Percentiles rank a stretch among this genome's conserved stretches.
phyloP scores from a whole-genome alignment of 106 monocot genomes.

The Dactylorhiza incarnata region DNA sequence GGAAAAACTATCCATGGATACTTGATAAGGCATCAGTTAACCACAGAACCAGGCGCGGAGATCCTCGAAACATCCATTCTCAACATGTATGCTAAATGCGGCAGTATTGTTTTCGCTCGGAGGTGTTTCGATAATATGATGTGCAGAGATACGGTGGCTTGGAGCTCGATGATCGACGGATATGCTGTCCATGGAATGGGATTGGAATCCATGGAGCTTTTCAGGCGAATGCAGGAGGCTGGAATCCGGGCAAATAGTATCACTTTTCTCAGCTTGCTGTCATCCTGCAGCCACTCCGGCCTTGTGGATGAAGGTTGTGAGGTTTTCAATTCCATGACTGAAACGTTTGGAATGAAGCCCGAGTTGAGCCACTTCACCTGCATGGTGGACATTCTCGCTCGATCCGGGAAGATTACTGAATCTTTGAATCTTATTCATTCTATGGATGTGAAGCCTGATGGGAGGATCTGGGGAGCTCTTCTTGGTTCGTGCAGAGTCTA shows the following conservation, averaged over 20 bases:
- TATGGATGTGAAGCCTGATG: slow-evolving; percentile 32
- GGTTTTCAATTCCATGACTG: slow-evolving; percentile 33
- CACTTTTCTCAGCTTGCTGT: slow-evolving; percentile 49
- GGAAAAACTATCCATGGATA: slow-evolving; percentile 44
- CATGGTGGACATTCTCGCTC: slow-evolving; percentile 57
- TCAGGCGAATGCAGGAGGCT: slow-evolving; percentile 32
- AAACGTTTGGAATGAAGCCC: slow-evolving; percentile 23
- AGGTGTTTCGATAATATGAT: slow-evolving; percentile 35
- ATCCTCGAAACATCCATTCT: slow-evolving; percentile 31
- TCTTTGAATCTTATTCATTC: slow-evolving; percentile 28
- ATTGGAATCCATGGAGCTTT: slow-evolving; percentile 34
- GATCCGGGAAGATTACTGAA: slow-evolving; percentile 38
- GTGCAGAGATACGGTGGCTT: slow-evolving; percentile 43
- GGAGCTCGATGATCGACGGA: slow-evolving; percentile 57
- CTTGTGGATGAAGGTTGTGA: slow-evolving; percentile 32
- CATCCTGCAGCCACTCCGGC: slow-evolving; percentile 52
- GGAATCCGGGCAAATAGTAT: slow-evolving; percentile 43
- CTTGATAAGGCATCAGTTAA: slow-evolving; percentile 21
- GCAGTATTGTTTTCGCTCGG: slow-evolving; percentile 18
- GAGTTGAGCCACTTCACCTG: slow-evolving; percentile 45
- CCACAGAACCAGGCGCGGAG: background rate
- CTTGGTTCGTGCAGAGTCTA: slow-evolving; percentile 36
- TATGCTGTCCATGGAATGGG: slow-evolving; percentile 42
- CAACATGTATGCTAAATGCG: slow-evolving; percentile 54
- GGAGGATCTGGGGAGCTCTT: slow-evolving; percentile 44